These are phyloP conservation scores for Dictyostelium purpureum DNA, from an alignment of 78 protist species.

Conservation along the genomic window DNA sequence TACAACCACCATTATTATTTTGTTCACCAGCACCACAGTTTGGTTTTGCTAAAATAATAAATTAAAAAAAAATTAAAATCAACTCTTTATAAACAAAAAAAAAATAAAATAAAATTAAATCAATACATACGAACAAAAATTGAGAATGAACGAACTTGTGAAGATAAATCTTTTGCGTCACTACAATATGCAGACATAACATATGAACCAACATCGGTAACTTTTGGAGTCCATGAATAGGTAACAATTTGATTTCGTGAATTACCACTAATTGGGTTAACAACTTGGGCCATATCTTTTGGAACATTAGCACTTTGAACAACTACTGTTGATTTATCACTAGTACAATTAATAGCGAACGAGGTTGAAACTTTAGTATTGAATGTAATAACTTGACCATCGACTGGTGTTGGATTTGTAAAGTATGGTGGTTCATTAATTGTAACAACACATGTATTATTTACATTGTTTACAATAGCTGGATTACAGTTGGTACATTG, in stretches of 20 bases:
- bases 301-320: constrained; percentile 14
- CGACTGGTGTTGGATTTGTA: constrained; percentile 9
- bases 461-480: too few species aligned
- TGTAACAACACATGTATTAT: background rate
- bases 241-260: background rate
- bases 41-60: background rate
- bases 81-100: background rate
- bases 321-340: background rate
- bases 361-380: background rate
- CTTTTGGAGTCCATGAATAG: constrained; percentile 32
- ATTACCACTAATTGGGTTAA: background rate
- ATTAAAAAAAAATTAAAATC: too few species aligned
- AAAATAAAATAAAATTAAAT: background rate
- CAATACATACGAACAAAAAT: background rate
- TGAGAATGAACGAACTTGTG: background rate
- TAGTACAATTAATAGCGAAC: background rate
- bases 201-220: background rate
- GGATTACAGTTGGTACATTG: background rate
- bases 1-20: background rate
- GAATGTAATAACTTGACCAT: background rate
- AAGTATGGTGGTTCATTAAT: constrained; percentile 23
- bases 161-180: background rate
- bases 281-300: too few species aligned
- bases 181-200: background rate
- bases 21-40: constrained; percentile 13